Evolutionary conservation across 768 basidiomycete genomes (phyloP).

Genomic region (Russula ochroleuca): DNA sequence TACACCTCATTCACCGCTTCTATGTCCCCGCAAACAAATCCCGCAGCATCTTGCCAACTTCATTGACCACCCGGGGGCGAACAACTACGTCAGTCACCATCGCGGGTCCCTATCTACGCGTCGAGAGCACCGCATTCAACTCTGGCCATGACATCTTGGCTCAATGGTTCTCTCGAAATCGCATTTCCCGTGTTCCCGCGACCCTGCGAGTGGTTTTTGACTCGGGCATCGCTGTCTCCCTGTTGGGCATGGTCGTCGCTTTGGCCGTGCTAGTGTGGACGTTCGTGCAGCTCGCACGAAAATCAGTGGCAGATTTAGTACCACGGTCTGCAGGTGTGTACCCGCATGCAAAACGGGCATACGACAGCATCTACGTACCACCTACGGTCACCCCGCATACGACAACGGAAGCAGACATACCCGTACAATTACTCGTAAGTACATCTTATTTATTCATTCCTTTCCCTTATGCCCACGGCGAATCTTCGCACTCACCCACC

Average conservation of each 20-base stretch:
- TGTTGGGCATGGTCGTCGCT: slow-evolving; percentile 14
- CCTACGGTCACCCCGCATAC: background rate
- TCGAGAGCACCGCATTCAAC: slow-evolving; percentile 27
- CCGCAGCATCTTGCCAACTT: slow-evolving; percentile 4
- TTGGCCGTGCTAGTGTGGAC: slow-evolving; percentile 24
- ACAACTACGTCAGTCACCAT: slow-evolving; percentile 12
- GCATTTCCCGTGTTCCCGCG: slow-evolving; percentile 26
- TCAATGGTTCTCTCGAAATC: slow-evolving; percentile 1
- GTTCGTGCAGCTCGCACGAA: slow-evolving; percentile 17
- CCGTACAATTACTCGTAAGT: slow-evolving; percentile 24
- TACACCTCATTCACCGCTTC: slow-evolving; percentile 10
- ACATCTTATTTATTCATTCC: background rate
- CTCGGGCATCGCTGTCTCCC: slow-evolving; percentile 8
- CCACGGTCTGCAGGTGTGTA: background rate
- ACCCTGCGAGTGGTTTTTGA: slow-evolving; percentile 38
- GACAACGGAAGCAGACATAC: slow-evolving; percentile 5
- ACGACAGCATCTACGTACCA: slow-evolving; percentile 2
- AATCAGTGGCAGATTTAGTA: background rate
- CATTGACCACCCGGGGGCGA: slow-evolving; percentile 3
- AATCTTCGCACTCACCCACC: background rate
- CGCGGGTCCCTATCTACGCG: slow-evolving; percentile 9
- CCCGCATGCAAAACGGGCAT: slow-evolving; percentile 6
- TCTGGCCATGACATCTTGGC: slow-evolving; percentile 10
- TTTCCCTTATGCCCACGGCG: no score
- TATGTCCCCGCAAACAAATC: background rate